Conservation (phyloP, 75 land plant species). For the Larix kaempferi region DNA sequence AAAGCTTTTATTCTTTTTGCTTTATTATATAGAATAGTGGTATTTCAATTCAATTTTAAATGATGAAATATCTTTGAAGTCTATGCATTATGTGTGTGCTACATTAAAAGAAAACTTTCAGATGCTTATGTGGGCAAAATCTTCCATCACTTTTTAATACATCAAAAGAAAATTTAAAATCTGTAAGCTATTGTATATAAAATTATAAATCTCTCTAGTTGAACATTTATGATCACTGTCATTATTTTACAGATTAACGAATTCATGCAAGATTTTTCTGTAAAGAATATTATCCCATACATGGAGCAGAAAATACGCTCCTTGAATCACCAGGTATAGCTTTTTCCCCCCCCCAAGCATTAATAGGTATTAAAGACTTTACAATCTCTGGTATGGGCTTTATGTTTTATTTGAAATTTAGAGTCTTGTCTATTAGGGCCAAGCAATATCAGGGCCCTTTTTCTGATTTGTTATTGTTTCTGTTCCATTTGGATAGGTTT, state of each 20-base stretch:
- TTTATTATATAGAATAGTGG: too few relatives aligned
- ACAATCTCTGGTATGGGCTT: neutral
- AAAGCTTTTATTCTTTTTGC: too few relatives aligned
- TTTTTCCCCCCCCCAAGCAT: neutral
- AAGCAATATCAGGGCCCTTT: neutral
- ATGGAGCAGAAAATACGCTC: slow-evolving; percentile 96
- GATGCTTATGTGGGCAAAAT: neutral
- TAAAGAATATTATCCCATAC: slow-evolving; percentile 80
- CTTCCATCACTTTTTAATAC: neutral
- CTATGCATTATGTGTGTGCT: neutral
- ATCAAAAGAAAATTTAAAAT: neutral
- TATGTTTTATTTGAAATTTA: neutral
- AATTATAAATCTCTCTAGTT: neutral
- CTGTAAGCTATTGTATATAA: neutral
- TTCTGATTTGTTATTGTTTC: neutral
- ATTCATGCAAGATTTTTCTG: slow-evolving; percentile 65
- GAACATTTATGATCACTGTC: neutral
- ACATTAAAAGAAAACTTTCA: neutral
- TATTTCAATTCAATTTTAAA: neutral
- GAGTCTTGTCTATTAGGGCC: slow-evolving; percentile 2
- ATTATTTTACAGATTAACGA: slow-evolving; percentile 42
- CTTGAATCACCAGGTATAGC: slow-evolving; percentile 85
- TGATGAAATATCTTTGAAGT: neutral
- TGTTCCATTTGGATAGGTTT: slow-evolving; percentile 52
- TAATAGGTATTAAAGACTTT: neutral